Evolutionary conservation across 495 filamentous ascomycete species (phyloP), one percentile per base, ranked within the genome.

Genomic region (Chaetomidium leptoderma): DNA sequence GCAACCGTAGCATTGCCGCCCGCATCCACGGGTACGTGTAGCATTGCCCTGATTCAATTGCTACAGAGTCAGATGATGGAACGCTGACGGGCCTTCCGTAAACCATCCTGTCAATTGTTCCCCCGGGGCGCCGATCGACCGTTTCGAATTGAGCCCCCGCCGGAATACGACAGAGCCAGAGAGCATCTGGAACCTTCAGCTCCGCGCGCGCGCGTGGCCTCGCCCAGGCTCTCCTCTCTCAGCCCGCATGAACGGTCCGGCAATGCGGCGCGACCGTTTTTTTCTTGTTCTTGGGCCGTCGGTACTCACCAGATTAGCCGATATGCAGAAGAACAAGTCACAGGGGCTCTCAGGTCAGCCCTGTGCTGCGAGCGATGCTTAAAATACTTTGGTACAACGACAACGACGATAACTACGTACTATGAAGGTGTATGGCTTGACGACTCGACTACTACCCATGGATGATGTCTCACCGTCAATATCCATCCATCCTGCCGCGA

Each of bases 211-310:
- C n/a, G n/a, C n/a, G n/a, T n/a, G n/a, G n/a, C n/a, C n/a, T n/a
- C n/a, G n/a, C n/a, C n/a, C n/a, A n/a, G n/a, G n/a, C 13, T 29
- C 35, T 24, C 50, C 37, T 43, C 30, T 29, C 43, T 11, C 21
- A 36, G 27, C 53, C 30, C 53, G 53, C 53, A 55, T 47, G 35
- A 39, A 24, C 53, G 43, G 53, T 47, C 53, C 53, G 53, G 39
- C 42, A 55, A 47, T 55, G 53, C 53, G 53, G 43, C 30, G 52
- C 16, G 17, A 10, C 51, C 35, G 50, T 53, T 42, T 37, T 2
- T 11, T 24, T 21, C 7, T 17, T 4, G 11, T 5, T 19, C 23
- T n/a, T 23, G 19, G 24, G 6, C 27, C 26, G 24, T 43, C 50
- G 50, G 50, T 17, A 42, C 30, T 40, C 14, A 40, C 23, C 23